Evolutionary conservation across 2,329 filamentous ascomycete genomes (phyloP).

Genomic region (Colletotrichum liriopes): DNA sequence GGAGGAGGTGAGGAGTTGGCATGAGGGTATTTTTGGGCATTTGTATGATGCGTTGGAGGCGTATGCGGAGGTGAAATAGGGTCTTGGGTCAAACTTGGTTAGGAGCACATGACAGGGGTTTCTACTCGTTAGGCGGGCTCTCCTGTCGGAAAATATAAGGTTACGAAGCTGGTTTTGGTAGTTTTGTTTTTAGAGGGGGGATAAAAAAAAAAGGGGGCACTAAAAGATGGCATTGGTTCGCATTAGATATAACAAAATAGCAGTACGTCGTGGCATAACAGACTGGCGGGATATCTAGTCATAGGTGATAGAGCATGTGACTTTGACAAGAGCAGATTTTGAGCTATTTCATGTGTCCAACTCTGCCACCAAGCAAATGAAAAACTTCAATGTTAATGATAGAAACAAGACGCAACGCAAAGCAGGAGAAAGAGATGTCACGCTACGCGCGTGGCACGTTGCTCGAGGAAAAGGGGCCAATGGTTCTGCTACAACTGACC

Average conservation of each 20-base stretch:
- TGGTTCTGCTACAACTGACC: no score
- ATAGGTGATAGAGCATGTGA: not conserved
- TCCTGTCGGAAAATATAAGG: not conserved
- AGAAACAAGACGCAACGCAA: no score
- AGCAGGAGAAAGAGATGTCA: no score
- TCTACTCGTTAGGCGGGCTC: not conserved
- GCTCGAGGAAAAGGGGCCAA: no score
- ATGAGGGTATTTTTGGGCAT: conserved; percentile 65
- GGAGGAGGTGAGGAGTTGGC: conserved; percentile 63
- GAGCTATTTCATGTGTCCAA: no score
- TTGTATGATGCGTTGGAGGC: conserved; percentile 63
- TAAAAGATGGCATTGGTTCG: not conserved
- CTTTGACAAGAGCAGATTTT: no score
- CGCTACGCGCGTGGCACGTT: no score
- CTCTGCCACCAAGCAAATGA: no score
- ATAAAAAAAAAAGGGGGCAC: not conserved
- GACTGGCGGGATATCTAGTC: not conserved
- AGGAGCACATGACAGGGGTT: not conserved
- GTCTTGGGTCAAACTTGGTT: not conserved
- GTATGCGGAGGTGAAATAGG: conserved; percentile 54
- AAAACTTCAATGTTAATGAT: no score
- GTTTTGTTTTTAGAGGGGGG: no score
- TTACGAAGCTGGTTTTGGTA: not conserved
- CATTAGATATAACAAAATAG: not conserved
- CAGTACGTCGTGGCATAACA: not conserved